A percentile compares a stretch with the other conserved stretches of the same genome.
These are phyloP conservation scores for Rhodotorula sphaerocarpa DNA, from an alignment of 768 basidiomycete species.

Conservation along the genomic window DNA sequence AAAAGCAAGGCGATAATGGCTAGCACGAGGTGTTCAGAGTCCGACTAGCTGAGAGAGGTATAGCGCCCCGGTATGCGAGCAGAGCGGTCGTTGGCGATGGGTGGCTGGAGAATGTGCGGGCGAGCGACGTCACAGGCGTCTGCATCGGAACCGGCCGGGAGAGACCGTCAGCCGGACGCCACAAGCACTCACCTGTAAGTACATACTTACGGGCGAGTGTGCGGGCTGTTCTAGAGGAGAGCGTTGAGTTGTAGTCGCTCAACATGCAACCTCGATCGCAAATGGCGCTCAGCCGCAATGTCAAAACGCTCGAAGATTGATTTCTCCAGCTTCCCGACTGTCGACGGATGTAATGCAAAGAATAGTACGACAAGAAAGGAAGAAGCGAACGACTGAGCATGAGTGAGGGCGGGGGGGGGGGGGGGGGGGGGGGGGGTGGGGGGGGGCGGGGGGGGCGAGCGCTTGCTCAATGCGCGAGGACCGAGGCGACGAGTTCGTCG, in stretches of 20 bases:
- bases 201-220: too few species aligned
- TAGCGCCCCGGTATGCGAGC: too few species aligned
- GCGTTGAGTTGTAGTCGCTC: not conserved
- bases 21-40: too few species aligned
- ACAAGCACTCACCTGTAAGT: not conserved
- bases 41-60: too few species aligned
- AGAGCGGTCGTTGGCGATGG: too few species aligned
- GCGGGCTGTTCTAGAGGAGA: too few species aligned
- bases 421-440: not conserved
- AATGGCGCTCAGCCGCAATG: not conserved
- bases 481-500: constrained; percentile 89
- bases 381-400: not conserved
- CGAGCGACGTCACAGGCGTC: too few species aligned
- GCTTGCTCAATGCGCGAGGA: constrained; percentile 45
- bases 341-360: not conserved
- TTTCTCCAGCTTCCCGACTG: not conserved
- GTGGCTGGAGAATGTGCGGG: too few species aligned
- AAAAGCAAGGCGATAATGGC: too few species aligned
- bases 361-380: constrained; percentile 9
- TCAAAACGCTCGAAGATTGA: too few species aligned
- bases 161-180: too few species aligned
- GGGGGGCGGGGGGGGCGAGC: not conserved
- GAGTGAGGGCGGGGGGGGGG: not conserved
- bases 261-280: not conserved
- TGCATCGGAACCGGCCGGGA: too few species aligned